Conservation (phyloP, 208 protist genomes). For the Crithidia thermophila region DNA sequence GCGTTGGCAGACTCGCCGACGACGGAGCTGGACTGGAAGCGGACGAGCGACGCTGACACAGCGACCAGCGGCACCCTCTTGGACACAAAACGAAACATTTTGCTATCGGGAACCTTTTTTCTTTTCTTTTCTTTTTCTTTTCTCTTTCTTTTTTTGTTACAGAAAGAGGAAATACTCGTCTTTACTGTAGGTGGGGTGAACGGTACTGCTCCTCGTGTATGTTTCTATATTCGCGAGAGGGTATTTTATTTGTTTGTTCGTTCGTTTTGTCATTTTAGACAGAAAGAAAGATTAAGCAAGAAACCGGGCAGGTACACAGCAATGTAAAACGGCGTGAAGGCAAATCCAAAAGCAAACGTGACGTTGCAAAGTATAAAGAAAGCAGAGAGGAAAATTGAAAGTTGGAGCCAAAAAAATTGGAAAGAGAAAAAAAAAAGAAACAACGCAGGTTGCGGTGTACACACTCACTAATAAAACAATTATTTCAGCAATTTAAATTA, state of each 20-base stretch:
- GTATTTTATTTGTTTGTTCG: too few species aligned
- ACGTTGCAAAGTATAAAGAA: not conserved
- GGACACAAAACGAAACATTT: conserved; percentile 49
- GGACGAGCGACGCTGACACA: conserved; percentile 9
- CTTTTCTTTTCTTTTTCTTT: conserved; percentile 12
- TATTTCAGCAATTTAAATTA: too few species aligned
- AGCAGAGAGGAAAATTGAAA: conserved; percentile 3
- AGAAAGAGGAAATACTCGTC: conserved; percentile 6
- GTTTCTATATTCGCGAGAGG: too few species aligned
- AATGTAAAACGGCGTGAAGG: not conserved
- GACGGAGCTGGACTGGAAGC: conserved; percentile 20
- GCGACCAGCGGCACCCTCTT: conserved; percentile 6
- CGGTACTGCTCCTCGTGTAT: too few species aligned
- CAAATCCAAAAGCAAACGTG: not conserved
- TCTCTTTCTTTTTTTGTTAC: not conserved
- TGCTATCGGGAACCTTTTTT: not conserved
- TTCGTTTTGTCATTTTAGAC: too few species aligned
- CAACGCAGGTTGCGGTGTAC: not conserved
- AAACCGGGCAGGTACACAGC: not conserved
- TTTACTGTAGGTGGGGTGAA: too few species aligned
- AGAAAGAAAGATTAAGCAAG: conserved; percentile 5
- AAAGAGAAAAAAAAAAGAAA: not conserved
- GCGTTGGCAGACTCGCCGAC: conserved; percentile 4
- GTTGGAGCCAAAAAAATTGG: not conserved
- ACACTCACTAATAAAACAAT: too few species aligned